Evolutionary conservation across 139 green algal genomes (phyloP), one percentile per base, ranked within the genome.

Genomic region (Mesotaenium endlicherianum): DNA sequence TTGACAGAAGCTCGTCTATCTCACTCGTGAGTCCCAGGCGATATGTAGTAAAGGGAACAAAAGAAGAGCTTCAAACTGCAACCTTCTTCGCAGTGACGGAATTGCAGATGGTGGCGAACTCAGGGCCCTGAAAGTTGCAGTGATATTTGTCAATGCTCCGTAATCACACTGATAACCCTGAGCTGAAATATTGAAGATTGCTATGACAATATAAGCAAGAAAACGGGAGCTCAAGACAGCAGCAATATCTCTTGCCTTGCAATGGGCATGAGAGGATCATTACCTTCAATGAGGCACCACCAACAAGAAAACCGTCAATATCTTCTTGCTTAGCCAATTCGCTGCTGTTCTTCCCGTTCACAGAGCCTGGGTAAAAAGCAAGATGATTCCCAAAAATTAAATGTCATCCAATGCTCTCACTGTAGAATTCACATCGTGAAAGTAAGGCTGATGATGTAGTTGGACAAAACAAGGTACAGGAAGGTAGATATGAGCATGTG

Each of bases 261-360:
- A 14, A 55, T 26, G 34, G 38, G 36, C 8, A 1, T 75, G 1
- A 53, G 11, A 69, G 2, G 30, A 83, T 38, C n/a, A n/a, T 57
- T 16, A 86, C 80, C 81, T 86, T 90, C 14, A 90, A 74, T 5
- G 55, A 82, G 11, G 86, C 86, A 39, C 86, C 85, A 30, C 87
- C 86, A 26, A 90, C 85, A 36, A 90, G 71, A 47, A 90, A 90
- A 14, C 87, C 87, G 39, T 90, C 87, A 17, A 90, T 83, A 41
- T 90, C 87, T 75, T 92, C 79, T 74, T 94, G 64, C 30, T 67
- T 74, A 0, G 93, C 91, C 1, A 97, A 88, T n/a, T 94, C 90
- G 5, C 76, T 83, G 88, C 91, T 95, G 91, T 98, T 98, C 42
- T 64, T 85, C 70, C 94, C 93, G 75, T 93, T 98, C 3, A 98